Evolutionary conservation across 257 asterid species (phyloP), one percentile per base, ranked within the genome.

Genomic region (Paraleonurus japonicus): DNA sequence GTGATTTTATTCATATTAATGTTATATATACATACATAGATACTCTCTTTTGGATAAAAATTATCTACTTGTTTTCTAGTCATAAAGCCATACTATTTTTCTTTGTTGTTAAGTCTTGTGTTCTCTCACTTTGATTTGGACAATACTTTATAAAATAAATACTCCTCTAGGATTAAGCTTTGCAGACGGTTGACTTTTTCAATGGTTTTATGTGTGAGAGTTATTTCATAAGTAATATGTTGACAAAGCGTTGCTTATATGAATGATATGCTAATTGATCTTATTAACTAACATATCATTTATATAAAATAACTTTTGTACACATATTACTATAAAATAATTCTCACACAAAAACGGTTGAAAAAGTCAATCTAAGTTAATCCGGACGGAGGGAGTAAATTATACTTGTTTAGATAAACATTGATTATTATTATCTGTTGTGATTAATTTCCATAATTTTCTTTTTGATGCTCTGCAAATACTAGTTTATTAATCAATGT

Each of bases 1-100:
- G n/a, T n/a, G 66, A 43, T 43, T 76, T 22, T 64, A 32, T 69
- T 70, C 57, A 59, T 65, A 47, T 39, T 61, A 35, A 60, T 7
- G 23, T 51, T n/a, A n/a, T n/a, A n/a, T 47, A 60, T 55, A 33
- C 22, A 62, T 71, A 9, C 51, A 65, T 16, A 28, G 54, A 23
- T 4, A 9, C n/a, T 7, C 55, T 28, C 51, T 41, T 20, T 50
- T 50, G 61, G 67, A 50, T 48, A 58, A 51, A 20, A 43, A 35
- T 48, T 26, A 12, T 27, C 23, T 48, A 13, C 48, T 65, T 15
- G 3, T 47, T 2, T 69, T 45, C 54, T 54, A 26, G 53, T 71
- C 23, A 48, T 22, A 2, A 3, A n/a, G 3, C 64, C 53, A 41
- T 57, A 24, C n/a, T n/a, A n/a, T n/a, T n/a, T n/a, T n/a, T n/a